Conservation (phyloP, 106 monocot genomes). For the Vanilla planifolia region DNA sequence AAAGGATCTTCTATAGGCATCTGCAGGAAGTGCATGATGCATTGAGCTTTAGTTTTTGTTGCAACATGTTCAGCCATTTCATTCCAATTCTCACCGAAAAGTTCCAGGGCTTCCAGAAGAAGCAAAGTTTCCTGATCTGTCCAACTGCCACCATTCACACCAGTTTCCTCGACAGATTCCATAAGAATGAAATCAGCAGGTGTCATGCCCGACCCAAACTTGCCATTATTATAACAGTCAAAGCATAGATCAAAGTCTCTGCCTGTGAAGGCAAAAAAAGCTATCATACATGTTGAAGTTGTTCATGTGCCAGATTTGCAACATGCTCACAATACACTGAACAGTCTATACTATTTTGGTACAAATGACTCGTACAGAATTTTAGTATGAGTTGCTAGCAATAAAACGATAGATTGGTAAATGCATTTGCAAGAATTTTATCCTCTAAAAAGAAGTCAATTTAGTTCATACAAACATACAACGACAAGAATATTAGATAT, state of each 20-base stretch:
- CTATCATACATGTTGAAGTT: neutral
- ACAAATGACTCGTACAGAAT: no score
- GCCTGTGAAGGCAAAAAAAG: constrained; percentile 43
- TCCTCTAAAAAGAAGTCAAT: no score
- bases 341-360: no score
- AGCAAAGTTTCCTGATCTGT: constrained; percentile 95
- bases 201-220: constrained; percentile 80
- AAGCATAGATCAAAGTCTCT: constrained; percentile 94
- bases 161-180: constrained; percentile 81
- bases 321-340: no score
- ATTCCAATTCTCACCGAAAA: constrained; percentile 88
- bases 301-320: no score
- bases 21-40: constrained; percentile 91
- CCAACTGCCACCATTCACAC: constrained; percentile 80
- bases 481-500: no score
- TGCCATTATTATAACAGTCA: constrained; percentile 74
- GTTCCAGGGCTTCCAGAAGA: constrained; percentile 90
- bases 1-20: constrained; percentile 96
- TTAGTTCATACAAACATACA: no score
- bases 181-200: constrained; percentile 94
- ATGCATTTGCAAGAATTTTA: no score
- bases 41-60: constrained; percentile 91
- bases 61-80: constrained; percentile 99
- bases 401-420: no score
- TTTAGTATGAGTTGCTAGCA: no score